Percentiles rank a stretch among this genome's conserved stretches.
Evolutionary conservation across 2,329 filamentous ascomycete species (phyloP).

Genomic region (Alternaria sp.): DNA sequence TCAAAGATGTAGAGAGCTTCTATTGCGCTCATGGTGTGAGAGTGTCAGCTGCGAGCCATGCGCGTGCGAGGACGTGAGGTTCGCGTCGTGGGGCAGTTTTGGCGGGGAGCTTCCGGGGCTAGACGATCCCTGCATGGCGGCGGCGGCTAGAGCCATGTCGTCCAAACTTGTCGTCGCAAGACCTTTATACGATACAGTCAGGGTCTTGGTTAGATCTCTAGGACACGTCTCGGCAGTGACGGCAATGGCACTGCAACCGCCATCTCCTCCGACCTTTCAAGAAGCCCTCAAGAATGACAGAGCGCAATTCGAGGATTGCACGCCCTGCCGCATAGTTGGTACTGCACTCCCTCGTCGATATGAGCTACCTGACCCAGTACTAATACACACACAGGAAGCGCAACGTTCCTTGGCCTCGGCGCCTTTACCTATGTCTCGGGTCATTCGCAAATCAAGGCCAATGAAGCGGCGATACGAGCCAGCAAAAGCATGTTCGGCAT

Average conservation of each 20-base stretch:
- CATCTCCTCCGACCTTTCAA: conserved; percentile 35
- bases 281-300: conserved; percentile 44
- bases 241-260: conserved; percentile 24
- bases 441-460: conserved; percentile 53
- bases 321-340: conserved; percentile 76
- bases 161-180: background rate
- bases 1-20: conserved; percentile 98
- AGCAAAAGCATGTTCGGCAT: conserved; percentile 55
- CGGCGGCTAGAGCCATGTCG: conserved; percentile 2
- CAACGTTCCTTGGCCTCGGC: conserved; percentile 57
- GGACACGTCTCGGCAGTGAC: background rate
- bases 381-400: conserved; percentile 46
- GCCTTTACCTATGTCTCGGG: conserved; percentile 57
- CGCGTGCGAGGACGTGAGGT: conserved; percentile 18
- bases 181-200: background rate
- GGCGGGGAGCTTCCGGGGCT: conserved; percentile 29
- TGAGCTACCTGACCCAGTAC: background rate
- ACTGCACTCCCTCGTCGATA: conserved; percentile 18
- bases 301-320: conserved; percentile 67
- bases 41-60: conserved; percentile 28
- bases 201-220: background rate
- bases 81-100: conserved; percentile 29
- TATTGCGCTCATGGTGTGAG: conserved; percentile 69
- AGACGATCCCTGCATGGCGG: conserved; percentile 7
- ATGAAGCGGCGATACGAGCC: conserved; percentile 52